Base-by-base conservation (phyloP, 139 green algal species). In the Chloropicon primus region DNA sequence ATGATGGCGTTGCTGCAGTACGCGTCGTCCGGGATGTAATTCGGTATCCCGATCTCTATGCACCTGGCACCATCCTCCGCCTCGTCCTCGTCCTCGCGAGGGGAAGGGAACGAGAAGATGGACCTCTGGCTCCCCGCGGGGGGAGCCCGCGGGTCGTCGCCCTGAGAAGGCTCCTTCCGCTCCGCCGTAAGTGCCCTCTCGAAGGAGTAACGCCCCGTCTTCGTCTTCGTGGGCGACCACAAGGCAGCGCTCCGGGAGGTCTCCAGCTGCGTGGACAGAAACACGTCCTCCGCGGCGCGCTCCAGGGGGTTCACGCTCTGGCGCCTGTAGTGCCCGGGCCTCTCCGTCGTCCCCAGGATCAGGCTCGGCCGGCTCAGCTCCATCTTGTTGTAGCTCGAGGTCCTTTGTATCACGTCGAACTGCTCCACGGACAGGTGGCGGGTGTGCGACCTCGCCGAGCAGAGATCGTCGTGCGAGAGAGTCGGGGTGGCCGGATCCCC, bases 1-100 rank as follows among this genome's bases (percentile, higher is more conserved):
- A 75, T 28, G 25, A 75, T 28, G 25, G 25, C 25, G 26, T 75
- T 75, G 25, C 10, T 25, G 72, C 72, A 75, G 72, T 75, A 75
- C 5, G 25, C 72, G 25, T 75, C 72, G 25, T 75, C 72, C 25
- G 72, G 72, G 17, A 62, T 62, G 41, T 62, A 62, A 17, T 62
- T 62, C 41, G 41, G 41, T 17, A 62, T 17, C 41, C 41, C 41
- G 41, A 62, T 62, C 41, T 62, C 41, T 5, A 62, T 62, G 10
- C 17, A n/a, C 41, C 41, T 62, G 10, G 41, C 17, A n/a, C n/a
- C n/a, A 17, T 62, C 41, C 41, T 62, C 41, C 41, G 17, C 5
- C 41, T 62, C 17, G 10, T 62, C 10, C 41, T 62, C 41, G 17
- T 5, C 41, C 41, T 62, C 41, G 10, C 5, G 41, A 5, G 41